Evolutionary conservation across 2,329 filamentous ascomycete genomes (phyloP), one percentile per base, ranked within the genome.

Genomic region (Aspergillus sp.): DNA sequence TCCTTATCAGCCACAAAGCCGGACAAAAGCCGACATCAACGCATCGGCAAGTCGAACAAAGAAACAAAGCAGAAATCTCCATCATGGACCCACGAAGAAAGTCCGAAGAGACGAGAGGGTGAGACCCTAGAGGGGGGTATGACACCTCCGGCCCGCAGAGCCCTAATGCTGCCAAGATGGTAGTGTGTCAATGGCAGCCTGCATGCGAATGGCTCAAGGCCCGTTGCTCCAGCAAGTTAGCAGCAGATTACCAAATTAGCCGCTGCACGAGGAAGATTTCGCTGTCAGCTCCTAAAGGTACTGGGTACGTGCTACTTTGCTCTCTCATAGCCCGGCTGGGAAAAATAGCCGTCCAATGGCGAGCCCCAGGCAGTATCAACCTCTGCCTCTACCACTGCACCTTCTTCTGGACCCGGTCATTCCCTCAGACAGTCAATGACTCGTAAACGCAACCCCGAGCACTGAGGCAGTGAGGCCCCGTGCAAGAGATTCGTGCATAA

Each of bases 151-250:
- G 41, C 26, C 42, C 48, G 34, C 36, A 36, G 42, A 53, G 50
- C 55, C 49, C 49, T 57, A 53, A 57, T 43, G 55, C 55, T 20
- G 55, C 48, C 34, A 48, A 57, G 49, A 22, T 43, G 3, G 36
- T 44, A 44, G 26, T 47, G 36, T 48, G 42, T 53, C 36, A 52
- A 48, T 52, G 55, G 42, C 48, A 56, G 43, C 9, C 26, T 30
- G 26, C 26, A 30, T 30, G 26, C 26, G 9, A 30, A 30, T 30
- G 26, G 26, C 26, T 9, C 26, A 9, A 30, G 8, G 8, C 26
- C 26, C 26, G 26, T 30, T 30, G 26, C 26, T 30, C 26, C 26
- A 30, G 9, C 26, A 30, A 30, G 26, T 11, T 9, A 30, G 26
- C 26, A 30, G 26, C 26, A 30, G 26, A 30, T 11, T 30, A 11